phyloP scores from a whole-genome alignment of 1,139 yeast species.

The Kazachstania sp. region DNA sequence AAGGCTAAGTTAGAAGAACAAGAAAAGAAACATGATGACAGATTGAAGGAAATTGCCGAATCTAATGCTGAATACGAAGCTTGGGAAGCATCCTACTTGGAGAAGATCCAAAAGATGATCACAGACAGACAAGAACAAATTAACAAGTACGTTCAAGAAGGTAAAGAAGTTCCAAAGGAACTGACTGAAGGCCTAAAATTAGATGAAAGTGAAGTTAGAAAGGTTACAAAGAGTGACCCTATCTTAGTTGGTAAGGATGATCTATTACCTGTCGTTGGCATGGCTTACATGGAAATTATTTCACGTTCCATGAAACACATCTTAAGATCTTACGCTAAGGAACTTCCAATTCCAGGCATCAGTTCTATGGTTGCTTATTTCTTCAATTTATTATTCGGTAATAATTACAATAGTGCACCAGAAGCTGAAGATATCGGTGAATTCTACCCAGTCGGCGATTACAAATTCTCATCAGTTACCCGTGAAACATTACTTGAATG shows the following conservation, averaged over 20 bases:
- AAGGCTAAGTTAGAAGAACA: constrained; percentile 26
- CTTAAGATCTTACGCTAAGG: constrained; percentile 42
- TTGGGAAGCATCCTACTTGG: constrained; percentile 28
- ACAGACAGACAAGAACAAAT: constrained; percentile 35
- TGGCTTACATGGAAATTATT: constrained; percentile 61
- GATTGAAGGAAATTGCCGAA: constrained; percentile 24
- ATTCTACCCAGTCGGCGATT: constrained; percentile 39
- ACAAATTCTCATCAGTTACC: constrained; percentile 40
- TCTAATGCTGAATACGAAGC: constrained; percentile 32
- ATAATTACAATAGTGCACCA: constrained; percentile 39
- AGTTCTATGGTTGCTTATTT: constrained; percentile 59
- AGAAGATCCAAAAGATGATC: constrained; percentile 35
- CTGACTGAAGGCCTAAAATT: constrained; percentile 30
- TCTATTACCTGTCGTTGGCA: constrained; percentile 39
- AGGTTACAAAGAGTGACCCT: constrained; percentile 30
- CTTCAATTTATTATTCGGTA: constrained; percentile 64
- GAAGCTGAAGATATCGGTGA: constrained; percentile 35
- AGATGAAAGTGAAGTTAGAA: constrained; percentile 34
- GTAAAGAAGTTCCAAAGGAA: constrained; percentile 32
- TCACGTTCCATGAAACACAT: constrained; percentile 75
- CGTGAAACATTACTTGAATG: constrained; percentile 38
- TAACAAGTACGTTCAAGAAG: constrained; percentile 30
- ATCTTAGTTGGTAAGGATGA: constrained; percentile 26
- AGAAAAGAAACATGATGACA: constrained; percentile 22
- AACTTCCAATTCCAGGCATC: constrained; percentile 47